phyloP scores from a whole-genome alignment of 1,139 yeast species.

The Candida dubliniensis region DNA sequence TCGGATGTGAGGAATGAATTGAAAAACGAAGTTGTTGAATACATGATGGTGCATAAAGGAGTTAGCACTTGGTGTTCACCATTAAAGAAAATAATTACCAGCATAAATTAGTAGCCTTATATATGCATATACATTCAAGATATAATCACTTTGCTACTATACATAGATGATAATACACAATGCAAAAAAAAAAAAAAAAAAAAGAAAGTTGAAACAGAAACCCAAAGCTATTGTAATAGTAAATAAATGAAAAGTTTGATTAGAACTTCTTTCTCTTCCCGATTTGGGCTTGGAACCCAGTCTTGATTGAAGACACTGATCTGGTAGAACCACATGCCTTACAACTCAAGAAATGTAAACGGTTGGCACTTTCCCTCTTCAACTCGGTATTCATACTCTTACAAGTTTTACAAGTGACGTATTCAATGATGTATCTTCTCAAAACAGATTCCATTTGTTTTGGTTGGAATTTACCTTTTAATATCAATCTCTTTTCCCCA shows the following conservation, averaged over 20 bases:
- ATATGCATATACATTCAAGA: neutral
- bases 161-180: slow-evolving; percentile 11
- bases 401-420: slow-evolving; percentile 98
- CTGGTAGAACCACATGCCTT: slow-evolving; percentile 97
- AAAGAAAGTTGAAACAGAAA: neutral
- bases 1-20: slow-evolving; percentile 9
- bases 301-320: slow-evolving; percentile 95
- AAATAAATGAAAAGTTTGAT: neutral
- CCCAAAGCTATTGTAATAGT: too few species aligned
- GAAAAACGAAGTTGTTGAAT: slow-evolving; percentile 36
- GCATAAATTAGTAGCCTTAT: slow-evolving; percentile 3
- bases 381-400: slow-evolving; percentile 95
- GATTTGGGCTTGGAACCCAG: slow-evolving; percentile 98
- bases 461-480: slow-evolving; percentile 97
- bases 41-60: slow-evolving; percentile 53
- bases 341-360: slow-evolving; percentile 96
- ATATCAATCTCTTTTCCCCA: slow-evolving; percentile 93
- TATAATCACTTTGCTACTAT: slow-evolving; percentile 9
- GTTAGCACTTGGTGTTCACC: slow-evolving; percentile 60
- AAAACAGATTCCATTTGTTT: slow-evolving; percentile 95
- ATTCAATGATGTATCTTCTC: slow-evolving; percentile 94
- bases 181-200: slow-evolving; percentile 2
- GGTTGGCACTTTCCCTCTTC: slow-evolving; percentile 91
- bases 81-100: slow-evolving; percentile 43
- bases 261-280: slow-evolving; percentile 67